Conservation (phyloP, 495 filamentous ascomycete genomes). For the Penicillium coffeae region DNA sequence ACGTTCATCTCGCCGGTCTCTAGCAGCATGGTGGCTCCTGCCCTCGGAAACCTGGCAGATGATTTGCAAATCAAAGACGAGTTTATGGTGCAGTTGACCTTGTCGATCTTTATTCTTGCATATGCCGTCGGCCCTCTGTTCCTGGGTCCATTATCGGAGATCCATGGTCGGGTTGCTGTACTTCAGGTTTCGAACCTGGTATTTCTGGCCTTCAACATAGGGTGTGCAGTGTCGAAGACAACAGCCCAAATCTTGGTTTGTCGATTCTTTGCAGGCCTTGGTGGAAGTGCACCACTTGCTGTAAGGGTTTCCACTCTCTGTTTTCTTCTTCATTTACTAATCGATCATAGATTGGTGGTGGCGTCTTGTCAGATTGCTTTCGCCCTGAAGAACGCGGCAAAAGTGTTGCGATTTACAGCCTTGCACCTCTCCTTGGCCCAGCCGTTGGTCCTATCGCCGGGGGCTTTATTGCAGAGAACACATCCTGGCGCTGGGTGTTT, state of each 20-base stretch:
- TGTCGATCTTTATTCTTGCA: conserved; percentile 73
- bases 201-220: conserved; percentile 60
- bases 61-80: conserved; percentile 59
- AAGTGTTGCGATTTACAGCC: conserved; percentile 60
- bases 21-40: conserved; percentile 71
- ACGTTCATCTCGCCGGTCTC: conserved; percentile 72
- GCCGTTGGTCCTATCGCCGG: conserved; percentile 62
- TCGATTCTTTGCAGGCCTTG: conserved; percentile 56
- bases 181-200: conserved; percentile 60
- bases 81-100: conserved; percentile 53
- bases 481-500: conserved; percentile 71
- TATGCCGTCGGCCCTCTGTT: conserved; percentile 69
- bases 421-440: conserved; percentile 64
- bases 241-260: conserved; percentile 51
- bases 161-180: conserved; percentile 65
- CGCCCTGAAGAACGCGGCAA: conserved; percentile 59
- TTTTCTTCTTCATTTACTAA: background rate
- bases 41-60: conserved; percentile 47
- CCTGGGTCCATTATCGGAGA: conserved; percentile 68
- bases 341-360: conserved; percentile 49
- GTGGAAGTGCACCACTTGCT: conserved; percentile 51
- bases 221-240: conserved; percentile 49
- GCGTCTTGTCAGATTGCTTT: conserved; percentile 62
- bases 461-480: conserved; percentile 64
- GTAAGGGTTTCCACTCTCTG: conserved; percentile 24